Conservation (phyloP, 1,284 basidiomycete species). For the Sanghuangporus weigelae region DNA sequence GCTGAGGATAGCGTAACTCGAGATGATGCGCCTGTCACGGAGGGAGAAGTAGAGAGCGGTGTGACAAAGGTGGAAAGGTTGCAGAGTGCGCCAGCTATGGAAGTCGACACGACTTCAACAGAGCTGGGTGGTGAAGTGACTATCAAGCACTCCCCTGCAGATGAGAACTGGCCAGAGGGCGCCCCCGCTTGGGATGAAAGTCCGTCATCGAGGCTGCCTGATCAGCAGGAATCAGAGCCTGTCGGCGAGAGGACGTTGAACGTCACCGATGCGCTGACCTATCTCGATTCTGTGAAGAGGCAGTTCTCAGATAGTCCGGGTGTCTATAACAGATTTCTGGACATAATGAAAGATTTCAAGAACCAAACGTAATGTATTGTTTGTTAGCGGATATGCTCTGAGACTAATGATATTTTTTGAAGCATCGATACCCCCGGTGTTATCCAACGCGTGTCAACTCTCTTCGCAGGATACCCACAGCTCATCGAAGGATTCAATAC, state of each 20-base stretch:
- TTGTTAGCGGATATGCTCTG: conserved; percentile 10
- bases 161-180: conserved; percentile 2
- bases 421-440: conserved; percentile 98
- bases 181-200: neutral
- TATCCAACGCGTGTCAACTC: conserved; percentile 89
- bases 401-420: conserved; percentile 8
- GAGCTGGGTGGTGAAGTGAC: neutral
- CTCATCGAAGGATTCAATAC: conserved; percentile 99
- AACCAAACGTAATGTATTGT: conserved; percentile 65
- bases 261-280: conserved; percentile 88
- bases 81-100: neutral
- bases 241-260: conserved; percentile 42
- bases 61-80: neutral
- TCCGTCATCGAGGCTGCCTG: neutral
- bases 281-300: conserved; percentile 89
- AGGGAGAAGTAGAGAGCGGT: neutral
- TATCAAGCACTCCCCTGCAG: conserved; percentile 3
- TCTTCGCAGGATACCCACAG: conserved; percentile 87
- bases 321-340: conserved; percentile 92
- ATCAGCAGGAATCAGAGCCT: neutral
- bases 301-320: conserved; percentile 86
- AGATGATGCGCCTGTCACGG: neutral
- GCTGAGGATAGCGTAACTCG: neutral
- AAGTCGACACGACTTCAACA: neutral
- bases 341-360: conserved; percentile 99